Base-by-base conservation (phyloP, 192 early-diverging fungal species). In the Pilaira anomala region DNA sequence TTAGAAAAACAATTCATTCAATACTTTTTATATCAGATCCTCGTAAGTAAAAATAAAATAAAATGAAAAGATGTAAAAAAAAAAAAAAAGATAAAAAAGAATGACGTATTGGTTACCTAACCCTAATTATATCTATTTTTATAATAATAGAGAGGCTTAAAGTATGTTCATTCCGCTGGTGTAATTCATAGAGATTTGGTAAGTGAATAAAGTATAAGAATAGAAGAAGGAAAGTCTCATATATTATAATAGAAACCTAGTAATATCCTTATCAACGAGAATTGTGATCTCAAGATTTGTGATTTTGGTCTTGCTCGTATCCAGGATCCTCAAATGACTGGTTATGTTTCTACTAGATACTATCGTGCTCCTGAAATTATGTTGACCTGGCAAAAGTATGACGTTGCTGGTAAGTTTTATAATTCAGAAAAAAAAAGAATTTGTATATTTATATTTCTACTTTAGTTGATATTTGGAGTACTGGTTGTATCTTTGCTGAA, bases 291-390 rank as follows among this genome's bases (percentile, higher is more conserved):
- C 46, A 98, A 94, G 81, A 98, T 98, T 66, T 96, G 94, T 75
- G 96, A 98, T 74, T 95, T 98, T 75, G 96, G 96, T 1, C 76
- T 98, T 54, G 96, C 96, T 1, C 88, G 96, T 61, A 87, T 95
- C 33, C 90, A 93, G 57, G 94, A 95, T 66, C 87, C 89, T 62
- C 91, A 94, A 71, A 97, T 97, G 94, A 97, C 94, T 24, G 94
- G 94, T 28, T 98, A 98, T 74, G 96, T 96, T 19, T 93, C 94
- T 11, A 96, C 96, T 13, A 82, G 96, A 45, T 96, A 96, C 79
- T 98, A 98, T 71, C 88, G 96, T 62, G 94, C 96, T 18, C 96
- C 96, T 36, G 96, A 98, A 65, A 96, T 98, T 68, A 95, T 98
- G 94, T 79, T 98, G 53, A 94, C 93, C 33, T 96, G 93, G 89